phyloP scores from a whole-genome alignment of 371 early-diverging fungal genomes.

The Actinomortierella ambigua region DNA sequence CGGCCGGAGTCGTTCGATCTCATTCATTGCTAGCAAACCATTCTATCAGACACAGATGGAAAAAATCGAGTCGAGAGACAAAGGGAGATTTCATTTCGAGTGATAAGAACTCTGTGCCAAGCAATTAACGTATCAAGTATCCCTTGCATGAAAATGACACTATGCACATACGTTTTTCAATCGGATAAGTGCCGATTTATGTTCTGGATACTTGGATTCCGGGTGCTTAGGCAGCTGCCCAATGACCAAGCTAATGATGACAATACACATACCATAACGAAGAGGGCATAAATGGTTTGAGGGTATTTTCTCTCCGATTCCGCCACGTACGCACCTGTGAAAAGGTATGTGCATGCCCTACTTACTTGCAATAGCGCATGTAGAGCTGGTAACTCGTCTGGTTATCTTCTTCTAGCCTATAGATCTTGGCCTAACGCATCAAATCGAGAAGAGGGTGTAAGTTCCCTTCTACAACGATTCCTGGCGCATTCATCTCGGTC shows the following conservation, averaged over 20 bases:
- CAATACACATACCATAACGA: neutral
- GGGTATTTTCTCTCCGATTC: neutral
- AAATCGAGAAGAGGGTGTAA: neutral
- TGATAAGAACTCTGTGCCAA: too few relatives aligned
- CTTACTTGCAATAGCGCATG: constrained; percentile 63
- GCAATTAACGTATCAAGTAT: too few relatives aligned
- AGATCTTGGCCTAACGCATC: constrained; percentile 37
- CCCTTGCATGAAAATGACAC: too few relatives aligned
- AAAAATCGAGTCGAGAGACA: neutral
- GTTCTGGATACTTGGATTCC: constrained; percentile 48
- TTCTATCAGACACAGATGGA: constrained; percentile 7
- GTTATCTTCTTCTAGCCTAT: constrained; percentile 55
- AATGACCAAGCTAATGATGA: constrained; percentile 53
- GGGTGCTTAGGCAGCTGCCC: constrained; percentile 59
- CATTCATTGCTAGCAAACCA: constrained; percentile 20
- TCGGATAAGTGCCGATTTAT: constrained; percentile 40
- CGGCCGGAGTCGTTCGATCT: constrained; percentile 22
- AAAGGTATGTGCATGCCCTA: too few relatives aligned
- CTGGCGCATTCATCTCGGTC: too few relatives aligned
- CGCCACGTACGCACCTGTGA: neutral
- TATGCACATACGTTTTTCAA: constrained; percentile 48
- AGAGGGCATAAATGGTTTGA: neutral
- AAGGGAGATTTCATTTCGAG: neutral
- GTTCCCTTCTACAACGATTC: too few relatives aligned
- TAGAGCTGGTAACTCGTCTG: constrained; percentile 59